A percentile compares a stretch with the other conserved stretches of the same genome.
These are phyloP conservation scores for Euryodendron excelsum DNA, from an alignment of 148 eudicot species.

Conservation along the genomic window DNA sequence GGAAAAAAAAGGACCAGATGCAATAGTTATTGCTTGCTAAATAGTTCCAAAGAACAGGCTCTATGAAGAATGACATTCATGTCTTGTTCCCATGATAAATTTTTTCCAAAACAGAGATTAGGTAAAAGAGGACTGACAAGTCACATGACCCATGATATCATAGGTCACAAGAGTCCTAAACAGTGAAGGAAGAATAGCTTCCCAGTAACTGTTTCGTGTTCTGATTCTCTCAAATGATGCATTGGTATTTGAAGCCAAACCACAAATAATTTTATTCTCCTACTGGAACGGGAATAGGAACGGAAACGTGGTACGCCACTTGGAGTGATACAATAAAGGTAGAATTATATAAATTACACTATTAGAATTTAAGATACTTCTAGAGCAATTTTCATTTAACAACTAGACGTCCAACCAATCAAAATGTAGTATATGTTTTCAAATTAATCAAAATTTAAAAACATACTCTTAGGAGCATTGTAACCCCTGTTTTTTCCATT, in stretches of 20 bases:
- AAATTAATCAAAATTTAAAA: too few species aligned
- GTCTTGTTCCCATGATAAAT: neutral
- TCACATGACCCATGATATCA: neutral
- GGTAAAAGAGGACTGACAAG: neutral
- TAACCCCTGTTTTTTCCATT: too few species aligned
- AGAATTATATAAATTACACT: too few species aligned
- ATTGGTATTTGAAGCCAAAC: neutral
- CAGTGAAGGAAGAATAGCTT: neutral
- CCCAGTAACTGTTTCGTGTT: neutral
- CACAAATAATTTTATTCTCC: neutral
- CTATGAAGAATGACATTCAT: conserved; percentile 3
- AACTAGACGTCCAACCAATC: too few species aligned
- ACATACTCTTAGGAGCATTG: too few species aligned
- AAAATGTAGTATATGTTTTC: too few species aligned
- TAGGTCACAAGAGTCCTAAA: neutral
- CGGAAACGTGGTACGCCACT: too few species aligned
- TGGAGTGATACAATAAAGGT: too few species aligned
- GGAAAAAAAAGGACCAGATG: neutral
- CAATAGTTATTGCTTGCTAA: neutral
- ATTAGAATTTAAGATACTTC: too few species aligned
- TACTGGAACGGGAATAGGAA: too few species aligned
- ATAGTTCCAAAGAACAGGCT: neutral
- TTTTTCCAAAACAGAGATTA: neutral
- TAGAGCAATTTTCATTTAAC: too few species aligned
- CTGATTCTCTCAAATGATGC: neutral